Conservation (phyloP, 1,139 yeast genomes). For the Protomyces gravidus region DNA sequence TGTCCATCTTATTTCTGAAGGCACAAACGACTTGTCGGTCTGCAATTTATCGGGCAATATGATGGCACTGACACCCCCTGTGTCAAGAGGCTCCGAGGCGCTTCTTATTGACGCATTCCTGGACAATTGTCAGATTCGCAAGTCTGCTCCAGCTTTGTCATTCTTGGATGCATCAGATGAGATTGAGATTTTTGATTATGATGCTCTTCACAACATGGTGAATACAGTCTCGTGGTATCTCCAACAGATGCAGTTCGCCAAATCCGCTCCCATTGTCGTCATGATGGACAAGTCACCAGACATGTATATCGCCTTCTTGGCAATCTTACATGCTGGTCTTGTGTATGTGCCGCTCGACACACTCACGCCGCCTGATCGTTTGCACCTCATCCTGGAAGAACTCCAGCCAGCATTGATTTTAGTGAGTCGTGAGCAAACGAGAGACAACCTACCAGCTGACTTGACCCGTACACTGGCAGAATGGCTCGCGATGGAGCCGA, state of each 20-base stretch:
- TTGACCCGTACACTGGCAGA: not conserved
- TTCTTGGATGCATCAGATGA: constrained; percentile 25
- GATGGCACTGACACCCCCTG: too few relatives aligned
- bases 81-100: not conserved
- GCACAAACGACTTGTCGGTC: not conserved
- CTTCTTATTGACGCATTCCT: constrained; percentile 30
- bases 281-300: constrained; percentile 32
- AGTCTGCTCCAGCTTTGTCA: constrained; percentile 30
- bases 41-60: not conserved
- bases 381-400: constrained; percentile 30
- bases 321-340: constrained; percentile 33
- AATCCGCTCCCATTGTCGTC: constrained; percentile 30
- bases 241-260: not conserved
- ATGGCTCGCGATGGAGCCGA: not conserved
- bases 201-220: constrained; percentile 24
- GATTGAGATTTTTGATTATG: constrained; percentile 30
- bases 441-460: not conserved
- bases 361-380: constrained; percentile 30
- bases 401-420: constrained; percentile 8
- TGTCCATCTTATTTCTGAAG: not conserved
- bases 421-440: not conserved
- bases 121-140: constrained; percentile 5
- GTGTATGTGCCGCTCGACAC: constrained; percentile 34
- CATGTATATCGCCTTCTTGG: constrained; percentile 32
- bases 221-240: constrained; percentile 26